Evolutionary conservation across 1,139 yeast species (phyloP), one percentile per base, ranked within the genome.

Genomic region (Lodderomyces theae): DNA sequence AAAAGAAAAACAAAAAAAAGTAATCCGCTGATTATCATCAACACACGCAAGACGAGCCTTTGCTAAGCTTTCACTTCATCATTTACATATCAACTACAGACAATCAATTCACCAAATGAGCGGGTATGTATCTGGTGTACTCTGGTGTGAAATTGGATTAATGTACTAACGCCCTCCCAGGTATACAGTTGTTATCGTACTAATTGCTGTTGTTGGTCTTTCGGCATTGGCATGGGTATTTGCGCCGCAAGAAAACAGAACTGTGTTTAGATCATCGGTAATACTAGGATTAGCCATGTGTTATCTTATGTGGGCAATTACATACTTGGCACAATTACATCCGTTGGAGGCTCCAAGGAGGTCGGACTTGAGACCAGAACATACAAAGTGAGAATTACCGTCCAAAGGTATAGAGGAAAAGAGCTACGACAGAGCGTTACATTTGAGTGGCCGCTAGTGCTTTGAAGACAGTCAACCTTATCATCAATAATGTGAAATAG

Each of bases 261-360:
- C 81, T 25, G 97, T 90, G 35, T 89, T 95, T 94, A 79, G 97
- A 67, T 86, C 95, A 42, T 86, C 96, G 10, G 80, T 89, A 37
- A 82, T 84, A 41, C 72, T 90, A 50, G 79, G 90, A 3, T 63
- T 90, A 57, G 81, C 95, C 17, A 86, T 89, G 96, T 85, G 89
- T 72, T 89, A 77, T 61, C 72, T 89, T 57, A 86, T 89, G 96
- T 88, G 96, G 96, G 96, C 96, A 22, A 81, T 87, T 51, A 87
- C 96, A 6, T 87, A 86, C 56, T 66, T 87, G 50, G 79, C 82
- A 25, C 94, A 85, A 56, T 66, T 85, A 44, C 92, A 85, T 60
- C 94, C 94, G n/a, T 69, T 85, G 54, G 88, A 83, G 41, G 85
- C 77, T 22, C 94, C 94, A 35, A 81, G 83, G 60, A 79, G 92